Base-by-base conservation (phyloP, 2,329 filamentous ascomycete genomes). In the Verticillium tricorpus region DNA sequence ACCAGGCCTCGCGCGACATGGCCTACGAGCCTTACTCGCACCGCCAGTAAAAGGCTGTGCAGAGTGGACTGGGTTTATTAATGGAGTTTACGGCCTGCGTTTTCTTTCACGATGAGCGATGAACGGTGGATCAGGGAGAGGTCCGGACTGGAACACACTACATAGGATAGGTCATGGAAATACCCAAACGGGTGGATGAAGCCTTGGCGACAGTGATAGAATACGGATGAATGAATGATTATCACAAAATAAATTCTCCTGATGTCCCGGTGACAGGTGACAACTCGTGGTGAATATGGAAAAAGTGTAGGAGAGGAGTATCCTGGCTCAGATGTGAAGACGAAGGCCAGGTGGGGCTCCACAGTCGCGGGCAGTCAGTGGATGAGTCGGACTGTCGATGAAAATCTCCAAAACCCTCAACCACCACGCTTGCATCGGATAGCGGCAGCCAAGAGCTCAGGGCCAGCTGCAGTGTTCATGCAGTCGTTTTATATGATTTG, bases 1-100 rank as follows among this genome's bases (percentile, higher is more conserved):
- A 74, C 64, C 71, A 79, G 70, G 69, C 79, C 63, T 70, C 72
- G 61, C 75, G 77, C n/a, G 79, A 84, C 34, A 71, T 82, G 66
- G 85, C 84, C 45, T 89, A 89, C 73, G 86, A 89, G 80, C 86
- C 86, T 39, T 89, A 88, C 74, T 81, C 81, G 59, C 85, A 87
- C 68, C 79, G 80, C 55, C 77, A 78, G 56, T 87, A 81, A 77
- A 58, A 37, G 25, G n/a, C 32, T 15, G 28, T n/a, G 45, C n/a
- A 22, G 45, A 50, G 45, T n/a, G 45, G 45, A 50, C 12, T 9
- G n/a, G 45, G 19, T 22, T 22, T 25, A 11, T 22, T 25, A 11
- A 25, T 50, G 45, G 45, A 8, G 45, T 50, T 50, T 50, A 22
- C 45, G 45, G 45, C 45, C 22, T 22, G 45, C 8, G 22, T 50